These are phyloP conservation scores for Podaxis sp. DNA, from an alignment of 768 basidiomycete species.

Conservation along the genomic window DNA sequence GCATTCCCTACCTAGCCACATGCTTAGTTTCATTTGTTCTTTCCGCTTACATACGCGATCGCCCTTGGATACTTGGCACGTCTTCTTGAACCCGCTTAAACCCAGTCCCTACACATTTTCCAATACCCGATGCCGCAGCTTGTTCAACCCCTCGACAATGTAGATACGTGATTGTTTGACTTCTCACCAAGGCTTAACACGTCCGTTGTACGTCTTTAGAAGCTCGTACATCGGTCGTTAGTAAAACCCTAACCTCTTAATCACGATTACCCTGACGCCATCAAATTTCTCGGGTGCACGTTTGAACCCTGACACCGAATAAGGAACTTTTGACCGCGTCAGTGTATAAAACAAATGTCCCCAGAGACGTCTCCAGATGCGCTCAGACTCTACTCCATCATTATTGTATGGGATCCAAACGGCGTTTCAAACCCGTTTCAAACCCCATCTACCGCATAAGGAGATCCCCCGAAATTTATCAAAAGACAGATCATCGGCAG, in stretches of 20 bases:
- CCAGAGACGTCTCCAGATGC: background rate
- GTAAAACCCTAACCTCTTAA: background rate
- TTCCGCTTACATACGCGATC: background rate
- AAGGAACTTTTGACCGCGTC: background rate
- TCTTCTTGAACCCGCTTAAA: background rate
- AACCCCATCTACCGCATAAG: background rate
- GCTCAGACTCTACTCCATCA: background rate
- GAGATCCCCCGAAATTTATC: background rate
- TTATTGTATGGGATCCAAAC: background rate
- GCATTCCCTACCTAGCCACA: too few relatives aligned
- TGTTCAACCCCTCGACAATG: background rate
- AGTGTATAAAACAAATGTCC: background rate
- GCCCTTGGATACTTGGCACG: background rate
- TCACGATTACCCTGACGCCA: background rate
- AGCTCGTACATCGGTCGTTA: background rate
- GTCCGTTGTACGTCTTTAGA: background rate
- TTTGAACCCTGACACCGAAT: background rate
- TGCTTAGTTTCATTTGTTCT: background rate
- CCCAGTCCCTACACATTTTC: background rate
- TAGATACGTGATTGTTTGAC: background rate
- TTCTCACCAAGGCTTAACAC: background rate
- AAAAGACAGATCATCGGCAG: background rate
- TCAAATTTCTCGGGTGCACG: background rate
- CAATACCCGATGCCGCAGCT: background rate
- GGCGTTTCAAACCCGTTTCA: background rate